phyloP scores from a whole-genome alignment of 2,329 filamentous ascomycete genomes.

The Calonectria fujianensis region DNA sequence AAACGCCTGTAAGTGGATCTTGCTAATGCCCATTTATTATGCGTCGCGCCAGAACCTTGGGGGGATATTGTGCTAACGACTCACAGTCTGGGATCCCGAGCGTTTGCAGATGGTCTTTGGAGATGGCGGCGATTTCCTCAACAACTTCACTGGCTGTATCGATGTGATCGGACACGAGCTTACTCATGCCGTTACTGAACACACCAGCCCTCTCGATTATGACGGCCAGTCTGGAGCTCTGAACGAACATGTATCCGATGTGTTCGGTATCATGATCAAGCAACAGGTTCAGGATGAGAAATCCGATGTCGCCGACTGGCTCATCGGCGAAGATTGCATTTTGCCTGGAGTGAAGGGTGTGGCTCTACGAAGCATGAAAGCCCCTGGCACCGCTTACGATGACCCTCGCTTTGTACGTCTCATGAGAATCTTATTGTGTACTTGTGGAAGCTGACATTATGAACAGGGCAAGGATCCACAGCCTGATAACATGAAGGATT shows the following conservation, averaged over 20 bases:
- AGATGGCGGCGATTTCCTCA: slow-evolving; percentile 71
- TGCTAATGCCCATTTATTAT: neutral
- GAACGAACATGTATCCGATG: slow-evolving; percentile 75
- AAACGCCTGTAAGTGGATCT: slow-evolving; percentile 68
- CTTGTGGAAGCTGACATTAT: neutral
- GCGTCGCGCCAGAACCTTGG: neutral
- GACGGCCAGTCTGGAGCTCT: slow-evolving; percentile 71
- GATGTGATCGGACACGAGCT: slow-evolving; percentile 76
- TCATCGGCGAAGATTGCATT: slow-evolving; percentile 72
- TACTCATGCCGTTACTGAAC: slow-evolving; percentile 73
- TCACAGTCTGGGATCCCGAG: slow-evolving; percentile 69
- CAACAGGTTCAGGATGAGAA: slow-evolving; percentile 69
- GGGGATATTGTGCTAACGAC: slow-evolving; percentile 5
- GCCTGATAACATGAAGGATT: slow-evolving; percentile 68
- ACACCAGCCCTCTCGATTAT: slow-evolving; percentile 71
- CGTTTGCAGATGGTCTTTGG: slow-evolving; percentile 73
- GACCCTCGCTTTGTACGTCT: slow-evolving; percentile 68
- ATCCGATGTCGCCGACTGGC: slow-evolving; percentile 70
- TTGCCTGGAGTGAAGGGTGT: slow-evolving; percentile 70
- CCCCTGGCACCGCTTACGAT: slow-evolving; percentile 71
- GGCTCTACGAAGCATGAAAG: slow-evolving; percentile 73
- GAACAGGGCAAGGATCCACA: slow-evolving; percentile 71
- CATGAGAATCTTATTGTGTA: neutral
- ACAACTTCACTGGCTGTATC: slow-evolving; percentile 70
- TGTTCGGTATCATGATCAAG: slow-evolving; percentile 75